Evolutionary conservation across 768 basidiomycete genomes (phyloP).

Genomic region (Lactarius hatsudake): DNA sequence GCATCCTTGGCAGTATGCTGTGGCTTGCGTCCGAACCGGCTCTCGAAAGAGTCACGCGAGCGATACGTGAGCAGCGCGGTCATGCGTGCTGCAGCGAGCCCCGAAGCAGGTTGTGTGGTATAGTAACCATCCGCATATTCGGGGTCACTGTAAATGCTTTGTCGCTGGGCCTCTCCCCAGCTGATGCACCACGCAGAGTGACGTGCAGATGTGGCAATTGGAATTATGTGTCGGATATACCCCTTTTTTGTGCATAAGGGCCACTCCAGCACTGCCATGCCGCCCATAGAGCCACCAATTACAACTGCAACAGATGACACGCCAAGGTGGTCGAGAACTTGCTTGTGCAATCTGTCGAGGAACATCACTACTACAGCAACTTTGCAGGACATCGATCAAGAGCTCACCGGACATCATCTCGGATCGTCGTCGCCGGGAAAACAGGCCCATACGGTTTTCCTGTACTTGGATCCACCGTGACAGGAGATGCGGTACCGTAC

Average conservation of each 20-base stretch:
- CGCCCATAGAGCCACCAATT: constrained; percentile 98
- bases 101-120: constrained; percentile 67
- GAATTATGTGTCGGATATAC: constrained; percentile 80
- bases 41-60: constrained; percentile 90
- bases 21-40: constrained; percentile 82
- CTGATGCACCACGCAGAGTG: constrained; percentile 99
- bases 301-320: constrained; percentile 81
- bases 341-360: constrained; percentile 72
- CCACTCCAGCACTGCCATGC: constrained; percentile 97
- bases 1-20: constrained; percentile 38
- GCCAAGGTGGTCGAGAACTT: constrained; percentile 78
- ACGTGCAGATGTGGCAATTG: constrained; percentile 91
- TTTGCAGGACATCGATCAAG: neutral
- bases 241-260: constrained; percentile 75
- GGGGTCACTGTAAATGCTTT: constrained; percentile 96
- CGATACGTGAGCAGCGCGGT: constrained; percentile 92
- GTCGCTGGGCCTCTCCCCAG: constrained; percentile 97
- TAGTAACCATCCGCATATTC: constrained; percentile 87
- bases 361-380: constrained; percentile 22
- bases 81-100: constrained; percentile 93
- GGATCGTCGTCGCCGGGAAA: constrained; percentile 87
- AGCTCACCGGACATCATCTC: constrained; percentile 87
- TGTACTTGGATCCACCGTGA: constrained; percentile 77
- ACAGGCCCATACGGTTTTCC: constrained; percentile 83
- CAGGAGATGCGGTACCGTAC: constrained; percentile 88